Base-by-base conservation (phyloP, 371 early-diverging fungal genomes). In the Actinomortierella ambigua region DNA sequence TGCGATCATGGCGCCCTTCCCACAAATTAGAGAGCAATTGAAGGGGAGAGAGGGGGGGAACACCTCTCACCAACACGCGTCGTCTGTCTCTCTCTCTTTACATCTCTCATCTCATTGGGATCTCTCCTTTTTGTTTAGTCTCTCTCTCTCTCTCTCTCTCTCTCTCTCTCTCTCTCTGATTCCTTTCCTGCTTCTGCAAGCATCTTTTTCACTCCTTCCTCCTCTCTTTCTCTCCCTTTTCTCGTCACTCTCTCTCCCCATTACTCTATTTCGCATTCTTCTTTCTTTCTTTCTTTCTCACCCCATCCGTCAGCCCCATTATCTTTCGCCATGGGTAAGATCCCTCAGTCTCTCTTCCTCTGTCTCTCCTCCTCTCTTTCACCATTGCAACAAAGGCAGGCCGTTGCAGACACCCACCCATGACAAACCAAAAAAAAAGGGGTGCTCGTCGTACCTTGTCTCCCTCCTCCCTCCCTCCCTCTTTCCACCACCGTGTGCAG, bases 281-380 rank as follows among this genome's bases (percentile, higher is more conserved):
- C 48, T 23, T 47, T 57, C 23, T 57, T 57, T 57, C 47, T 20
- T 15, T 34, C 14, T 42, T 9, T 29, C 34, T 48, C 34, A n/a
- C 20, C 20, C 24, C 39, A 20, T 29, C 24, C 9, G n/a, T n/a
- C 14, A 3, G 6, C 23, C 50, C 57, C 57, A 18, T 48, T 57
- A 4, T 34, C 34, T 34, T 6, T 34, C 34, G 34, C 34, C 34
- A 34, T 34, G 34, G 34, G 34, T 34, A 34, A 34, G 34, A 34
- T 34, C 34, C 34, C 34, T n/a, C n/a, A n/a, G n/a, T n/a, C n/a
- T n/a, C n/a, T n/a, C n/a, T n/a, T n/a, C n/a, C n/a, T n/a, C n/a
- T n/a, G n/a, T n/a, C n/a, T n/a, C n/a, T n/a, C n/a, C n/a, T n/a
- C 34, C 34, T 34, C 34, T 11, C 4, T 34, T 11, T 34, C 34